A percentile compares a stretch with the other conserved stretches of the same genome.
These are phyloP conservation scores for Suhomyces emberorum DNA, from an alignment of 805 yeast genomes.

Conservation along the genomic window DNA sequence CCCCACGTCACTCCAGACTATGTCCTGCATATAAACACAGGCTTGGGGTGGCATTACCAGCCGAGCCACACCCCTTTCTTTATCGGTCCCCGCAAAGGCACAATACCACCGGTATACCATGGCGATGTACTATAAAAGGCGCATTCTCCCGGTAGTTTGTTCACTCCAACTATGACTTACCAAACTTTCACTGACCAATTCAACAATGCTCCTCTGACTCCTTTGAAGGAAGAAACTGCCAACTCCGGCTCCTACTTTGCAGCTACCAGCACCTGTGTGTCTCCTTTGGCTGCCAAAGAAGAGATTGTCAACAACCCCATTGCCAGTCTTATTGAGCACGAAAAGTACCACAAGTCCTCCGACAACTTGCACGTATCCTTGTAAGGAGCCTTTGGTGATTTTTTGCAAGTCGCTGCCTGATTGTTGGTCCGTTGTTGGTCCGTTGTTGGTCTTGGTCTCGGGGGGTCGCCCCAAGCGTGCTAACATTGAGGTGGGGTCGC, in stretches of 20 bases:
- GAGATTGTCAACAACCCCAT: constrained; percentile 10
- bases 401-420: too few relatives aligned
- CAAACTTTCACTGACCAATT: constrained; percentile 13
- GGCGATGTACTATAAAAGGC: not conserved
- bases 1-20: too few relatives aligned
- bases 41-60: too few relatives aligned
- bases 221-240: constrained; percentile 7
- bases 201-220: constrained; percentile 13
- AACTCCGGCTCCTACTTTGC: constrained; percentile 7
- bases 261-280: not conserved
- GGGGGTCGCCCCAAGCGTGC: too few relatives aligned
- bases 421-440: too few relatives aligned
- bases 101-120: too few relatives aligned
- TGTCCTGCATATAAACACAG: too few relatives aligned
- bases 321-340: constrained; percentile 15
- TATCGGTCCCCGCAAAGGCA: too few relatives aligned
- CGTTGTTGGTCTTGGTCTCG: too few relatives aligned
- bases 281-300: constrained; percentile 7
- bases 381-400: too few relatives aligned
- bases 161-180: constrained; percentile 9
- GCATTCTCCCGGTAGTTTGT: not conserved
- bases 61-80: too few relatives aligned
- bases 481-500: too few relatives aligned
- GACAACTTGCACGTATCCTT: constrained; percentile 24
- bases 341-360: constrained; percentile 22